Evolutionary conservation across 2,329 filamentous ascomycete genomes (phyloP), one percentile per base, ranked within the genome.

Genomic region (Thelonectria discophora): DNA sequence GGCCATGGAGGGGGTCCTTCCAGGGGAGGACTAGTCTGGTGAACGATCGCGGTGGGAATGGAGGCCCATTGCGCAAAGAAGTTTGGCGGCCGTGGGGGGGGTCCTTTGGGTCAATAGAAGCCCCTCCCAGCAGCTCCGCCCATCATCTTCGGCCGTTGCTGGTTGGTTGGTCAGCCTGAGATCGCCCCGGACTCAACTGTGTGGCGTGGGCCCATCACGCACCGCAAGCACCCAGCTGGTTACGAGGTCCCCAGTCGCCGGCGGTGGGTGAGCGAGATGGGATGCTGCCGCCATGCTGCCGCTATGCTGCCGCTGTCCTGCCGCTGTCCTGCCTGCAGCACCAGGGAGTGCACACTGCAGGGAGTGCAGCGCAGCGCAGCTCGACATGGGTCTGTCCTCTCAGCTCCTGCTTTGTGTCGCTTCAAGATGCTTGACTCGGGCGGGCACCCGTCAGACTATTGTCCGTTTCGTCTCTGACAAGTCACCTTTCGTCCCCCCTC

Each of bases 1-100:
- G 55, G 49, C 52, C 43, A 40, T 48, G 17, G 56, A 66, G 63
- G 58, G 63, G 64, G 65, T 40, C 54, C 53, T 64, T 57, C 61
- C 63, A 62, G 62, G 59, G 64, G 54, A 49, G 63, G 69, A 58
- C 65, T 72, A 72, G 69, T 65, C 57, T 61, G 47, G 51, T 60
- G 56, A 62, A 58, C 62, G 62, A 69, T 70, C 69, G 62, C 60
- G 63, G 60, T 71, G 70, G 65, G 67, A 72, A 71, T 72, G 70
- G 62, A 69, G 67, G 61, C 47, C 69, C 63, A 68, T 71, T 63
- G 65, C 70, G 59, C 64, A 66, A 71, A 71, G 65, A 65, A 70
- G 70, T 71, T 69, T 72, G 70, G 70, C 60, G 68, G 62, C 68
- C 70, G 67, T 68, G 64, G 61, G 59, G 64, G 67, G 39, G 63